Conservation (phyloP, 768 basidiomycete genomes). For the Serendipita indica region DNA sequence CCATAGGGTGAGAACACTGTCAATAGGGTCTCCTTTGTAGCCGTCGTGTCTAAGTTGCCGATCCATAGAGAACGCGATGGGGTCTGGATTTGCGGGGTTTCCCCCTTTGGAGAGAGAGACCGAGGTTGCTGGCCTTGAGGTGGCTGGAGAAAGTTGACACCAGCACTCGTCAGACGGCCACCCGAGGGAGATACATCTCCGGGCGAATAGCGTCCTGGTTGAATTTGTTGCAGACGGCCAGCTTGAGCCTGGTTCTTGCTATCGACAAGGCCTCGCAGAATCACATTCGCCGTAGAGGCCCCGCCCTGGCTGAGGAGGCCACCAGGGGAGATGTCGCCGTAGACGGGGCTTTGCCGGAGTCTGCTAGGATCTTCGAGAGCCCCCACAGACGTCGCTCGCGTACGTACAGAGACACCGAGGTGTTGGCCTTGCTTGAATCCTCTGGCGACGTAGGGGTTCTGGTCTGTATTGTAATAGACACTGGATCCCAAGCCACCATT, state of each 20-base stretch:
- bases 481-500: conserved; percentile 36
- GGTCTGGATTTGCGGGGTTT: conserved; percentile 70
- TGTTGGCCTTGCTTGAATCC: conserved; percentile 65
- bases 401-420: conserved; percentile 34
- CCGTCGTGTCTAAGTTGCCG: conserved; percentile 89
- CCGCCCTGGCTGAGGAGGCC: not conserved
- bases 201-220: not conserved
- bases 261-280: conserved; percentile 12
- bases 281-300: conserved; percentile 10
- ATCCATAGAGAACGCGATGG: conserved; percentile 97
- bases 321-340: not conserved
- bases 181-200: conserved; percentile 4
- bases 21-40: conserved; percentile 88
- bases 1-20: conserved; percentile 94
- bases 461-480: conserved; percentile 37
- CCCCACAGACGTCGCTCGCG: conserved; percentile 80
- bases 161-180: conserved; percentile 29
- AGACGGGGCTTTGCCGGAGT: conserved; percentile 30
- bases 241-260: not conserved
- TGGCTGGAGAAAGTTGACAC: not conserved
- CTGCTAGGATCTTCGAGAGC: conserved; percentile 70
- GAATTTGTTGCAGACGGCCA: not conserved
- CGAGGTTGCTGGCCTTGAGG: conserved; percentile 31
- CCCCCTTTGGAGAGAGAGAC: conserved; percentile 71
- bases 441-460: conserved; percentile 41